Evolutionary conservation across 768 basidiomycete species (phyloP).

Genomic region (Nidularia pulvinata): DNA sequence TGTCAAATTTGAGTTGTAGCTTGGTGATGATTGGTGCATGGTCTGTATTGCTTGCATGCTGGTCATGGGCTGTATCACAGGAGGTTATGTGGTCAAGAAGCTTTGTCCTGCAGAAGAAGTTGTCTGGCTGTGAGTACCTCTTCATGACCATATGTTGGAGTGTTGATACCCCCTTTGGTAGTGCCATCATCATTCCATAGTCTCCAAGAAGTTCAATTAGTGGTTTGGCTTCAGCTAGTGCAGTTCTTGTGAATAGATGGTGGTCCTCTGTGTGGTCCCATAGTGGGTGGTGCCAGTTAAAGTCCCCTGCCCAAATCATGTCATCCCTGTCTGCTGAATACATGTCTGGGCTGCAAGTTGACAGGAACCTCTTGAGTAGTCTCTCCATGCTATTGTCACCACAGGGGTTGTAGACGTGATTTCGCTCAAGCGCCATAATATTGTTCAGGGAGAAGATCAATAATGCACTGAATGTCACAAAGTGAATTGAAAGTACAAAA

Average conservation of each 20-base stretch:
- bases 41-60: constrained; percentile 29
- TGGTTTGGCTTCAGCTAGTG: constrained; percentile 13
- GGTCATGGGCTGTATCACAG: constrained; percentile 18
- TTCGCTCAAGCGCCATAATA: no score
- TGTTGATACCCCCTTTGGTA: constrained; percentile 30
- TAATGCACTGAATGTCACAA: no score
- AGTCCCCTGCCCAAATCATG: constrained; percentile 33
- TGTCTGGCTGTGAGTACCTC: constrained; percentile 36
- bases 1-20: neutral
- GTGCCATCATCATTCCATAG: constrained; percentile 25
- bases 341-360: neutral
- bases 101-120: constrained; percentile 28
- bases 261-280: constrained; percentile 29
- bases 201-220: constrained; percentile 21
- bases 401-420: constrained; percentile 21
- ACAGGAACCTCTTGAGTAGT: neutral
- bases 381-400: constrained; percentile 2
- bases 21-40: constrained; percentile 31
- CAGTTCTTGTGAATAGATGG: constrained; percentile 29
- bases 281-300: constrained; percentile 35
- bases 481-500: no score
- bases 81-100: constrained; percentile 11
- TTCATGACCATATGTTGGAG: constrained; percentile 20
- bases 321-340: constrained; percentile 1
- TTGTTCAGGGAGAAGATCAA: no score